Conservation (phyloP, 768 basidiomycete species). For the Dacryopinax spathularia region DNA sequence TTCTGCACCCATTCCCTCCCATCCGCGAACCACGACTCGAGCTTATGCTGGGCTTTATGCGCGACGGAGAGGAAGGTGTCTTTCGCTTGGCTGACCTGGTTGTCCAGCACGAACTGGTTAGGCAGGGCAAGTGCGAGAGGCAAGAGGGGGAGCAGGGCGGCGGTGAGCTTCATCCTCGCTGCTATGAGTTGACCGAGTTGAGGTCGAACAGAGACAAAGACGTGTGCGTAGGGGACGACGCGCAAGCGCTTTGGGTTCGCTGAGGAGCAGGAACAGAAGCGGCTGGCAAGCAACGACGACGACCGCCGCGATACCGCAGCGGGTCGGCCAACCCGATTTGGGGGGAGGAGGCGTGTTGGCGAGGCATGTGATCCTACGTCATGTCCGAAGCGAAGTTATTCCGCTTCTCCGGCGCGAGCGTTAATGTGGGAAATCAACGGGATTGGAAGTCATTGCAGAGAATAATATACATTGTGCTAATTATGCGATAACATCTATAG, state of each 20-base stretch:
- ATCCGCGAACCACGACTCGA: constrained; percentile 48
- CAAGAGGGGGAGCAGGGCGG: constrained; percentile 4
- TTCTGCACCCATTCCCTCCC: constrained; percentile 56
- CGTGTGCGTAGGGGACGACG: neutral
- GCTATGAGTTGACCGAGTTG: neutral
- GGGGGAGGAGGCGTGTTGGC: too few species aligned
- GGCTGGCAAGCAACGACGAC: too few species aligned
- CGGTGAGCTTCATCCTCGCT: constrained; percentile 7
- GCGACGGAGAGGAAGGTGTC: constrained; percentile 9
- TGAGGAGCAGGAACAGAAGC: too few species aligned
- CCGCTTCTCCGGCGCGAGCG: too few species aligned
- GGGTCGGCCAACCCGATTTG: too few species aligned
- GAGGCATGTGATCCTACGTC: too few species aligned
- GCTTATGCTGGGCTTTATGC: constrained; percentile 22
- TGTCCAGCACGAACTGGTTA: constrained; percentile 1
- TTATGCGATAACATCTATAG: neutral
- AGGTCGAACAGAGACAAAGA: neutral
- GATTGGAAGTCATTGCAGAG: too few species aligned
- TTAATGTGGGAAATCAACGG: too few species aligned
- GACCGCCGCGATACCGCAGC: too few species aligned
- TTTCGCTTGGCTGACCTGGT: neutral
- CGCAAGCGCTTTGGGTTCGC: neutral
- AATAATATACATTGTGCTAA: neutral
- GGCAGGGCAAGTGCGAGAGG: neutral
- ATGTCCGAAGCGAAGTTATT: too few species aligned